Conservation (phyloP, 2,329 filamentous ascomycete genomes). For the Dichotomopilus funicola region DNA sequence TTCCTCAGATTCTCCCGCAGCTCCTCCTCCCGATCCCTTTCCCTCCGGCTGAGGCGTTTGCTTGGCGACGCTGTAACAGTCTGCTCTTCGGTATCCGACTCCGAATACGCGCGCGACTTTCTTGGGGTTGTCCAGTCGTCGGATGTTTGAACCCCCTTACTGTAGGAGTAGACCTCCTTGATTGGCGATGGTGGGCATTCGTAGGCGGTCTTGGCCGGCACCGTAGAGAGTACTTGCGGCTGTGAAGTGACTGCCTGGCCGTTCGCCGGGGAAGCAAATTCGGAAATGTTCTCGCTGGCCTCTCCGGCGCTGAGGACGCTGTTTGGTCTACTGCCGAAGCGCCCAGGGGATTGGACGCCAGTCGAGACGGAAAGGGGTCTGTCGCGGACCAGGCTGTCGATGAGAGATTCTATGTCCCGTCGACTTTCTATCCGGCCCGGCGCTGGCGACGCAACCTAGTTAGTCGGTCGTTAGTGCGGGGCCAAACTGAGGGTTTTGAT, state of each 20-base stretch:
- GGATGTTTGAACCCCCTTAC: slow-evolving; percentile 89
- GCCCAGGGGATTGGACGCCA: slow-evolving; percentile 58
- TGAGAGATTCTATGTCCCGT: slow-evolving; percentile 76
- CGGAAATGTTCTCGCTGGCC: slow-evolving; percentile 62
- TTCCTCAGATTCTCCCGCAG: slow-evolving; percentile 74
- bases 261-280: slow-evolving; percentile 45
- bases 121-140: slow-evolving; percentile 60
- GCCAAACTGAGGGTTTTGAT: neutral
- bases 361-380: slow-evolving; percentile 63
- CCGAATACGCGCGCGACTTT: slow-evolving; percentile 47
- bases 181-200: slow-evolving; percentile 71
- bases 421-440: slow-evolving; percentile 63
- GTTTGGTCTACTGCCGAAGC: slow-evolving; percentile 70
- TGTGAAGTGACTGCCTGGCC: slow-evolving; percentile 35
- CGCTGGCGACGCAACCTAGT: slow-evolving; percentile 60
- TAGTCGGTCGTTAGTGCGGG: slow-evolving; percentile 6
- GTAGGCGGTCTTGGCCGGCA: slow-evolving; percentile 67
- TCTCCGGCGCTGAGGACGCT: slow-evolving; percentile 79
- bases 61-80: slow-evolving; percentile 49
- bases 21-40: slow-evolving; percentile 81
- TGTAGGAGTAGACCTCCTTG: slow-evolving; percentile 89
- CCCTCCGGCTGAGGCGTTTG: slow-evolving; percentile 72
- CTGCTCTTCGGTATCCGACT: slow-evolving; percentile 56
- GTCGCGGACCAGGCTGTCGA: slow-evolving; percentile 76
- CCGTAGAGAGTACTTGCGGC: slow-evolving; percentile 66